Percentiles rank a stretch among this genome's conserved stretches.
Evolutionary conservation across 1,139 yeast genomes (phyloP).

Genomic region (Suhomyces kunorum): DNA sequence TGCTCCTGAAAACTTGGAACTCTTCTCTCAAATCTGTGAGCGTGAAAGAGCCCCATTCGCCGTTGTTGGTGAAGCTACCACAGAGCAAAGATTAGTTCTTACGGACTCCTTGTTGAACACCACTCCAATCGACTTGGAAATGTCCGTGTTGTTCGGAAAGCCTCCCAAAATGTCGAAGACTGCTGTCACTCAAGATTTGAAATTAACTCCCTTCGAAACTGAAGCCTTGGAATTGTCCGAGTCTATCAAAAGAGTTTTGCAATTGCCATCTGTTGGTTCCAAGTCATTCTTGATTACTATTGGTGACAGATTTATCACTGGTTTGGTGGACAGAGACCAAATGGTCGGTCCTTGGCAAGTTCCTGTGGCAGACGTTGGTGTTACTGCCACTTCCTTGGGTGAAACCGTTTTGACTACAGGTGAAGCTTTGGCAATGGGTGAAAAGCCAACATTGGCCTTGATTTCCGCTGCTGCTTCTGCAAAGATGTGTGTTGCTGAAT

Average conservation of each 20-base stretch:
- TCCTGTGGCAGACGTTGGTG: constrained; percentile 99
- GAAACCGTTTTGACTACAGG: constrained; percentile 72
- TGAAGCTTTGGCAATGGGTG: constrained; percentile 98
- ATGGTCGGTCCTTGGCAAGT: constrained; percentile 99
- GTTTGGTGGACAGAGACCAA: constrained; percentile 96
- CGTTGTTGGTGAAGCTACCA: constrained; percentile 92
- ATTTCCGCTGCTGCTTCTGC: constrained; percentile 96
- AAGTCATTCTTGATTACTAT: constrained; percentile 93
- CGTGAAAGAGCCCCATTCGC: constrained; percentile 97
- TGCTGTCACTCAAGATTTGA: constrained; percentile 65
- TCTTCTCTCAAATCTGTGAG: constrained; percentile 77
- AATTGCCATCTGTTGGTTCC: constrained; percentile 92
- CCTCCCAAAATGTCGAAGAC: constrained; percentile 92
- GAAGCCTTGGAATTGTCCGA: constrained; percentile 46
- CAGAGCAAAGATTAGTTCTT: constrained; percentile 78
- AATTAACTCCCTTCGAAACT: constrained; percentile 49
- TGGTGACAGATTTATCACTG: constrained; percentile 96
- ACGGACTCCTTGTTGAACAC: constrained; percentile 73
- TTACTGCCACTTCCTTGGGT: constrained; percentile 88
- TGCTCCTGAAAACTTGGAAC: constrained; percentile 70
- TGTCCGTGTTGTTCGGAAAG: constrained; percentile 96
- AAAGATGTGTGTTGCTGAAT: constrained; percentile 94
- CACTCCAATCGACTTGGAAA: constrained; percentile 93
- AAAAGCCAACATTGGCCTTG: constrained; percentile 87
- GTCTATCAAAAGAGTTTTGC: constrained; percentile 79